Evolutionary conservation across 257 asterid genomes (phyloP), one percentile per base, ranked within the genome.

Genomic region (Solanum peruvianum): DNA sequence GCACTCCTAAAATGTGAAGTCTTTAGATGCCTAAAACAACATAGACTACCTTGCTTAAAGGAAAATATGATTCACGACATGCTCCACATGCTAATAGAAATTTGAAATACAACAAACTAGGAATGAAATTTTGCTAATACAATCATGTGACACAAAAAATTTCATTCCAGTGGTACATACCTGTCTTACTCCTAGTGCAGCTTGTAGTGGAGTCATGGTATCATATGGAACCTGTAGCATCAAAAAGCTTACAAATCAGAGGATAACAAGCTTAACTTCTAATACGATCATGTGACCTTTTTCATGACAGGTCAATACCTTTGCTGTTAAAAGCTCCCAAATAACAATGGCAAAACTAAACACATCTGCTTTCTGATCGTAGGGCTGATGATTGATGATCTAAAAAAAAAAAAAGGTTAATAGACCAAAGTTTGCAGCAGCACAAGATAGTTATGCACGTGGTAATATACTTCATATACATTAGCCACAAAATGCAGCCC

Each of bases 301-400:
- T 49, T 20, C 45, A 18, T 52, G 85, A 31, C 71, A 42, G 37
- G 76, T 75, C 81, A 82, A 76, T 69, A 95, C 99, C 98, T 94
- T 94, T 25, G 95, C 94, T 5, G 98, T 94, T 84, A 92, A 91
- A 81, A 97, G 94, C 96, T 97, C 99, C 99, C 99, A 95, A 85
- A 97, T 94, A 84, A 95, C 98, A 89, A 97, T 94, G 27, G 95
- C 98, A 90, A 94, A 97, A 88, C 98, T 97, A 92, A 92, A 95
- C 58, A 97, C 95, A 86, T 97, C 99, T 35, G 98, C 98, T 88
- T 94, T 97, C 87, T 94, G 98, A 91, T 95, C 98, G 87, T 97
- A 95, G 20, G 96, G 98, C 88, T 94, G 94, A 90, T 95, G 98
- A 88, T 92, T 97, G 90, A 95, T 92, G 88, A 97, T 97, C 98